These are phyloP conservation scores for Beta macrorhiza DNA, from an alignment of 179 eudicot species.

Conservation along the genomic window DNA sequence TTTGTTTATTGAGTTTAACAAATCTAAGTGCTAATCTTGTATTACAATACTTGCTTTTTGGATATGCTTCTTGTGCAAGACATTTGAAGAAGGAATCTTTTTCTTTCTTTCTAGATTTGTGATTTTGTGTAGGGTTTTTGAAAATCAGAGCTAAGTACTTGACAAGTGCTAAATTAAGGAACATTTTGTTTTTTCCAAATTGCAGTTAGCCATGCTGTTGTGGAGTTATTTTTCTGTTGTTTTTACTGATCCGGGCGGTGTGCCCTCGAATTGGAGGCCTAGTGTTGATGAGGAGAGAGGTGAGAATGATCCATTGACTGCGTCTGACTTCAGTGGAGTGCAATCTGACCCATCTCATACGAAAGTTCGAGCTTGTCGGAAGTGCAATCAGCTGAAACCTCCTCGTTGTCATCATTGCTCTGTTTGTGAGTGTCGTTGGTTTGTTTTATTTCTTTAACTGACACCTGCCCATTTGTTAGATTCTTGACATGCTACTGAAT, in stretches of 20 bases:
- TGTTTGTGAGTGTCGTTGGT: slow-evolving; percentile 70
- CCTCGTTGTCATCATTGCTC: slow-evolving; percentile 99
- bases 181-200: neutral
- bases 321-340: slow-evolving; percentile 47
- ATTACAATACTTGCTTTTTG: neutral
- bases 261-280: slow-evolving; percentile 93
- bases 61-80: neutral
- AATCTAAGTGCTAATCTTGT: neutral
- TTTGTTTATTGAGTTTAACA: neutral
- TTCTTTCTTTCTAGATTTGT: neutral
- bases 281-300: slow-evolving; percentile 82
- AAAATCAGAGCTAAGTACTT: no score
- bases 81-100: neutral
- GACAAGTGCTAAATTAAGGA: neutral
- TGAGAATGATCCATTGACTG: slow-evolving; percentile 64
- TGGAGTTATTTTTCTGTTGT: slow-evolving; percentile 97
- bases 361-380: slow-evolving; percentile 73
- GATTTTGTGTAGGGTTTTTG: neutral
- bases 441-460: neutral
- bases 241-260: slow-evolving; percentile 90
- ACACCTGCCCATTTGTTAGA: neutral
- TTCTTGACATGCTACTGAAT: slow-evolving; percentile 20
- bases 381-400: slow-evolving; percentile 94
- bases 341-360: slow-evolving; percentile 48
- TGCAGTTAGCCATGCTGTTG: slow-evolving; percentile 87